Percentiles rank a stretch among this genome's conserved stretches.
Conservation (phyloP, 1,139 yeast species). For the Suhomyces guaymorum region DNA sequence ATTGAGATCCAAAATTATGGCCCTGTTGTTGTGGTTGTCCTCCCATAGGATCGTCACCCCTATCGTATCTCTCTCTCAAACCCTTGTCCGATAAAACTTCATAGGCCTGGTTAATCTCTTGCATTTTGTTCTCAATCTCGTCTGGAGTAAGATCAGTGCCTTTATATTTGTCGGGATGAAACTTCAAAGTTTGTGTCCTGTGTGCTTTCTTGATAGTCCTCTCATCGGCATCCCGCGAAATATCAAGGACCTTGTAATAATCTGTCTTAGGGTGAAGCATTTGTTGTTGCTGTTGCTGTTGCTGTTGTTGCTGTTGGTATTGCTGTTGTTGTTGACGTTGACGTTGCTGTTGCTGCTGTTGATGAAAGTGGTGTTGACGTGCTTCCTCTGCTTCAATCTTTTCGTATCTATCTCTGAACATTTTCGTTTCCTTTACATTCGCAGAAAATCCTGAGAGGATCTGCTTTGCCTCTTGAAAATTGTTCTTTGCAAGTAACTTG, state of each 20-base stretch:
- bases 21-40: constrained; percentile 12
- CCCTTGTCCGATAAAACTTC: constrained; percentile 76
- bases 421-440: constrained; percentile 41
- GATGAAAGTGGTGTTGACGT: constrained; percentile 45
- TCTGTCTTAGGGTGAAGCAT: constrained; percentile 58
- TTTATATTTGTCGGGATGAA: constrained; percentile 89
- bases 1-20: constrained; percentile 11
- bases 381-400: constrained; percentile 27
- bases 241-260: constrained; percentile 77
- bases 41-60: constrained; percentile 59
- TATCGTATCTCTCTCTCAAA: constrained; percentile 63
- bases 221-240: constrained; percentile 66
- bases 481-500: constrained; percentile 38
- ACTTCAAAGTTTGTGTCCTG: constrained; percentile 72
- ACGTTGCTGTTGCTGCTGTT: constrained; percentile 49
- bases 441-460: constrained; percentile 29
- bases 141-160: constrained; percentile 66
- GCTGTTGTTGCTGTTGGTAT: constrained; percentile 42
- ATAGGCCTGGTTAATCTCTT: constrained; percentile 90
- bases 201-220: constrained; percentile 80
- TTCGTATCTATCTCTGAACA: constrained; percentile 33
- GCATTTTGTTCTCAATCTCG: constrained; percentile 80
- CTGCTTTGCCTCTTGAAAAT: constrained; percentile 44
- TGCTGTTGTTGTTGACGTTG: constrained; percentile 52
- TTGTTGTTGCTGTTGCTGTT: constrained; percentile 43